A percentile compares a stretch with the other conserved stretches of the same genome.
Conservation (phyloP, 371 early-diverging fungal species). For the Mycotypha africana region DNA sequence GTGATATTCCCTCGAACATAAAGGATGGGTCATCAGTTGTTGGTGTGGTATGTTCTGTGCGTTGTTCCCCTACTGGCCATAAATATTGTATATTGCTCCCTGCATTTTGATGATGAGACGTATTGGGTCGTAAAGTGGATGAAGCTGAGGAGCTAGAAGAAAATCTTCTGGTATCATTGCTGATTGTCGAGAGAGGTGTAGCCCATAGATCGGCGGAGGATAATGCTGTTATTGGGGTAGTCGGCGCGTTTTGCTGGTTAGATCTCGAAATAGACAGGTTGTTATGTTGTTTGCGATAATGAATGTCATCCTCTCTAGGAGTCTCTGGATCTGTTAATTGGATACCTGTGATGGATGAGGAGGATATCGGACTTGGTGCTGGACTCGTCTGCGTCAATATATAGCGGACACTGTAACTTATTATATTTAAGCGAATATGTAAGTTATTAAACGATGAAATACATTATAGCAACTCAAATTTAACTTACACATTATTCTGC, state of each 20-base stretch:
- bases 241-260: not conserved
- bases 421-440: no score
- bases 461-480: no score
- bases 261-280: not conserved
- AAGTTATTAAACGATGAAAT: no score
- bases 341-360: conserved; percentile 11
- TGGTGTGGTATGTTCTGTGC: not conserved
- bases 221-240: not conserved
- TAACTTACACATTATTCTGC: no score
- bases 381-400: conserved; percentile 1
- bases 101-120: not conserved
- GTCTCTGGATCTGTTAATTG: conserved; percentile 14
- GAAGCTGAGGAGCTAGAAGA: not conserved
- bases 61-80: conserved; percentile 9
- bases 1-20: conserved; percentile 5
- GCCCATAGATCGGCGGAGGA: conserved; percentile 6
- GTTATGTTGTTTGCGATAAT: no score
- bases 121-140: not conserved
- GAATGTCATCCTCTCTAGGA: conserved; percentile 1
- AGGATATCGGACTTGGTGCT: conserved; percentile 2
- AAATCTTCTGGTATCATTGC: not conserved
- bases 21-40: not conserved
- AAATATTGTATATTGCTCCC: not conserved
- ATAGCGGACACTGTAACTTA: conserved; percentile 1
- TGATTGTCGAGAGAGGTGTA: not conserved